Base-by-base conservation (phyloP, 2,329 filamentous ascomycete genomes). In the Alternaria arbusti region DNA sequence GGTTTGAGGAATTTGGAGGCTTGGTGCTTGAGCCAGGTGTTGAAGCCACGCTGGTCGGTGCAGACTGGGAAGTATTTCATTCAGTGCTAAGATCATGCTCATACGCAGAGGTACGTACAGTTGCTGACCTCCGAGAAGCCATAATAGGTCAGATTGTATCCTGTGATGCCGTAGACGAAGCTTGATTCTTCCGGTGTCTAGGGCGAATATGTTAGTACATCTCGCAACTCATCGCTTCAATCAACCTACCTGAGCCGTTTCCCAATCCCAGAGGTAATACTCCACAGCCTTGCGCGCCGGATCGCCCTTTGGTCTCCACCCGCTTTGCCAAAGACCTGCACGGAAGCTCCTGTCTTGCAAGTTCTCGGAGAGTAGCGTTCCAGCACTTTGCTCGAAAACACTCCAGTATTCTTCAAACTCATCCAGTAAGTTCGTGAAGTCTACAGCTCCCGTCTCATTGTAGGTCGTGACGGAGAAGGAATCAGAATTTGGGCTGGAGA, bases 271-370 rank as follows among this genome's bases (percentile, higher is more conserved):
- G 44, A 82, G 73, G 80, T 82, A 88, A 86, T 88, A 91, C 61
- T 92, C 89, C 2, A 87, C 83, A 0, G 88, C 87, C 60, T 88
- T 86, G 3, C 82, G 84, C 13, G 84, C 79, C 80, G 86, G 85
- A 55, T 89, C 82, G 57, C 82, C 82, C 57, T 82, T 83, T 0
- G 89, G 87, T 56, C 86, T 87, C 89, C 89, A 92, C 1, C 86
- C 88, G 0, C 84, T 85, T n/a, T 89, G 73, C 10, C 82, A 84
- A 8, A 91, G 77, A 0, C 86, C 90, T 1, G 86, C 84, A 23
- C 89, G 85, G n/a, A 84, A 82, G 36, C 84, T 89, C 10, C 84
- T 82, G 70, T 91, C 89, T 67, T 90, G 88, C 9, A 89, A 75
- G 65, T 90, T 90, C 1, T 88, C 78, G 0, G 77, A 82, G 12